Evolutionary conservation across 2,329 filamentous ascomycete species (phyloP).

Genomic region (Claviceps spartinae): DNA sequence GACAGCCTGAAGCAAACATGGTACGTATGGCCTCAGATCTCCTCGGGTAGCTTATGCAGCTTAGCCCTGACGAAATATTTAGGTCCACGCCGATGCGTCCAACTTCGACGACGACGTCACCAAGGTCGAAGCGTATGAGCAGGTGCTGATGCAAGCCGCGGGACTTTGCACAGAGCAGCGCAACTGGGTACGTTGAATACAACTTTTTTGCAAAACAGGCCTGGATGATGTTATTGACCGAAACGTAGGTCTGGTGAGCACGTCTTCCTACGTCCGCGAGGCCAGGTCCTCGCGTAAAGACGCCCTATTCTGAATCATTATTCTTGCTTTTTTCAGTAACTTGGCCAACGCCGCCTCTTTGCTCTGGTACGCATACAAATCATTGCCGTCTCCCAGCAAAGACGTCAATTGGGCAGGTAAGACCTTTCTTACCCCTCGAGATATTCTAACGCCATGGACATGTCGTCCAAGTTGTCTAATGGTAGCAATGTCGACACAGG

Average conservation of each 20-base stretch:
- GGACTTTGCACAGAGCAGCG: slow-evolving; percentile 58
- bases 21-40: neutral
- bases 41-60: neutral
- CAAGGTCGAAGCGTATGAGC: slow-evolving; percentile 61
- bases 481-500: slow-evolving; percentile 27
- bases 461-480: neutral
- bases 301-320: neutral
- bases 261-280: neutral
- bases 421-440: slow-evolving; percentile 1
- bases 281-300: neutral
- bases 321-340: slow-evolving; percentile 38
- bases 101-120: slow-evolving; percentile 53
- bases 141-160: slow-evolving; percentile 57
- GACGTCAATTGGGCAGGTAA: slow-evolving; percentile 65
- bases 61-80: neutral
- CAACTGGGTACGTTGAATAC: slow-evolving; percentile 54
- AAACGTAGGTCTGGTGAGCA: slow-evolving; percentile 12
- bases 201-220: neutral
- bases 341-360: slow-evolving; percentile 62
- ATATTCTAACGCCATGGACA: neutral
- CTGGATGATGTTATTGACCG: neutral
- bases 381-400: slow-evolving; percentile 49
- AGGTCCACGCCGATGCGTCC: slow-evolving; percentile 70
- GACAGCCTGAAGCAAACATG: neutral
- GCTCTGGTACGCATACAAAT: slow-evolving; percentile 69